A percentile compares a stretch with the other conserved stretches of the same genome.
Evolutionary conservation across 208 protist species (phyloP).

Genomic region (Tritrichomonas musculus): DNA sequence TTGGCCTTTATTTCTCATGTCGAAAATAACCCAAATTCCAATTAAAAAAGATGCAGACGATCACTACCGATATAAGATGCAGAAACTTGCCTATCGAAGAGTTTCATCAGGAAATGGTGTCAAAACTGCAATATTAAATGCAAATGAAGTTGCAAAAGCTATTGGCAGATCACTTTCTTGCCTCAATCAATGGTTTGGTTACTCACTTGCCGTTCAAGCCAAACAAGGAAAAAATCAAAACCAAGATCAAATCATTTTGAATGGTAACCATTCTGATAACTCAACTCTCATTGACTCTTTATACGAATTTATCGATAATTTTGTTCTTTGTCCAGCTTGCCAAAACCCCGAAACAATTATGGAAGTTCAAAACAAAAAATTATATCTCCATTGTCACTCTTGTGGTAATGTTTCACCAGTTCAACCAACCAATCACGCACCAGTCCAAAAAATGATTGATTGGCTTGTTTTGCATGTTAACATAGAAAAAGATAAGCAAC

Average conservation of each 20-base stretch:
- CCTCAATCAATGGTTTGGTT: conserved; percentile 23
- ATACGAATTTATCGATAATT: conserved; percentile 22
- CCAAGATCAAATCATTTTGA: background rate
- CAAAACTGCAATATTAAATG: background rate
- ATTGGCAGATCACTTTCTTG: background rate
- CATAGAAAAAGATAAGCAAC: background rate
- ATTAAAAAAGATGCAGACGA: conserved; percentile 9
- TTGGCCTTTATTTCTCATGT: background rate
- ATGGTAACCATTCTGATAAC: background rate
- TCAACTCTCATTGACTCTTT: background rate
- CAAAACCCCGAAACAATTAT: conserved; percentile 20
- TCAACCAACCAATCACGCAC: background rate
- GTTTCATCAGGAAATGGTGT: conserved; percentile 14
- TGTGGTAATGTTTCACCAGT: background rate
- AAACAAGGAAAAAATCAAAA: background rate
- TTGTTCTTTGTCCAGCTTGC: conserved; percentile 19
- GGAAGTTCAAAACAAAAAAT: background rate
- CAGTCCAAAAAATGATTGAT: background rate
- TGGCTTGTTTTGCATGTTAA: background rate
- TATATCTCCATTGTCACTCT: background rate
- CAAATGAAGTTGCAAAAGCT: background rate
- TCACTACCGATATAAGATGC: conserved; percentile 26
- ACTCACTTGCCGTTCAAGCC: background rate
- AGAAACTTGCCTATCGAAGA: background rate
- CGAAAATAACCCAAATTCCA: background rate